These are phyloP conservation scores for Dendrocalamus latiflorus DNA, from an alignment of 202 grass and related monocot species.

Conservation along the genomic window DNA sequence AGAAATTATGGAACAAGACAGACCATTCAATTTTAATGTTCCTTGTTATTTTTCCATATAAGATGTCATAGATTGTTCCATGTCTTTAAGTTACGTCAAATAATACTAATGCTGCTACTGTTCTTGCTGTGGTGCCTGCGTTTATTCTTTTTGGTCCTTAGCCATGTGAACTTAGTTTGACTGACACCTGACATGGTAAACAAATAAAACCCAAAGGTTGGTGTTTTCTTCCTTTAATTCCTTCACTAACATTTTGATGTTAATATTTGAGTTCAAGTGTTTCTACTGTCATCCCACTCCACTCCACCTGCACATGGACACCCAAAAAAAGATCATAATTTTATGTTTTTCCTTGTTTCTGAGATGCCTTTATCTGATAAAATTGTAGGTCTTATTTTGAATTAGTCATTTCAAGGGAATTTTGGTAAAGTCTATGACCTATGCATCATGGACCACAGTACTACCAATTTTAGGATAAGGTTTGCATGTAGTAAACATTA, in stretches of 20 bases:
- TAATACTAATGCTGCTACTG: not conserved
- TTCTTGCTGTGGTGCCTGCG: not conserved
- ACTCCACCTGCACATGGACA: not conserved
- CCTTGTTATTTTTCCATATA: not conserved
- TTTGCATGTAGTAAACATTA: no score
- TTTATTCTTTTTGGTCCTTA: conserved; percentile 19
- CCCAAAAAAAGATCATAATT: conserved; percentile 9
- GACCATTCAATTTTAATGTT: not conserved
- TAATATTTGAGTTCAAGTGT: not conserved
- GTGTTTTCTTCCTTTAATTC: not conserved
- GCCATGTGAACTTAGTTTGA: not conserved
- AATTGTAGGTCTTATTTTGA: conserved; percentile 14
- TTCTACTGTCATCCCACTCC: not conserved
- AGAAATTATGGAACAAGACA: not conserved
- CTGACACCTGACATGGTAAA: not conserved
- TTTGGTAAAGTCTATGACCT: conserved; percentile 1
- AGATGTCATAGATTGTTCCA: not conserved
- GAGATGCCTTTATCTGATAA: not conserved
- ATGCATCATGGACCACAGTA: conserved; percentile 19
- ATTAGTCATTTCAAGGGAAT: conserved; percentile 7
- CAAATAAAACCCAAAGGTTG: not conserved
- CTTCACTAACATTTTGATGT: not conserved
- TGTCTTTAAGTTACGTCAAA: not conserved
- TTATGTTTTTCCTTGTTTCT: not conserved
- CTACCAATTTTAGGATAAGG: no score